Percentiles rank a stretch among this genome's conserved stretches.
Evolutionary conservation across 768 basidiomycete species (phyloP).

Genomic region (Suillus luteus): DNA sequence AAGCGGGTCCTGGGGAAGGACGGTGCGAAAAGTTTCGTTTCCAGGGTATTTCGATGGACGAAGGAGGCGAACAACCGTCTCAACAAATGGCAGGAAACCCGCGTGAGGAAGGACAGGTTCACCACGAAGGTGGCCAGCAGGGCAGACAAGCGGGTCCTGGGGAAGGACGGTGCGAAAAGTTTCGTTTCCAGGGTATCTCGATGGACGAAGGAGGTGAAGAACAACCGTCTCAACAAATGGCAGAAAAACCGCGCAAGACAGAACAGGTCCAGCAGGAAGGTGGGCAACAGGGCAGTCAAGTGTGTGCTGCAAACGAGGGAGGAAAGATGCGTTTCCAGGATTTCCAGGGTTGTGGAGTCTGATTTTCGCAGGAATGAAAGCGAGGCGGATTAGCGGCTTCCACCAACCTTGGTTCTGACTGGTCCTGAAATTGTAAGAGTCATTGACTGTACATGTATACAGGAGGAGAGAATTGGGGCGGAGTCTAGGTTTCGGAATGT

Average conservation of each 20-base stretch:
- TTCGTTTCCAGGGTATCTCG: not conserved
- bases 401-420: not conserved
- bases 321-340: not conserved
- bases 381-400: not conserved
- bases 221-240: not conserved
- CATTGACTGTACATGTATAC: too few species aligned
- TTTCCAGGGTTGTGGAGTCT: slow-evolving; percentile 5
- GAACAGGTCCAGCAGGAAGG: not conserved
- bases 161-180: not conserved
- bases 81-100: not conserved
- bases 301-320: not conserved
- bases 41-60: not conserved
- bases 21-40: not conserved
- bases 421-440: not conserved
- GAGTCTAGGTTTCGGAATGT: not conserved
- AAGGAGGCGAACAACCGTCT: not conserved
- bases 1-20: not conserved
- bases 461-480: not conserved
- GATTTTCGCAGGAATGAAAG: not conserved
- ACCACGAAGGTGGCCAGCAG: not conserved
- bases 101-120: not conserved
- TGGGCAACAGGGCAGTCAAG: not conserved
- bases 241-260: not conserved
- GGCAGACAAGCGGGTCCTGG: not conserved
- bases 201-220: not conserved